Base-by-base conservation (phyloP, 129 eudicot species). In the Erigeron canadensis region DNA sequence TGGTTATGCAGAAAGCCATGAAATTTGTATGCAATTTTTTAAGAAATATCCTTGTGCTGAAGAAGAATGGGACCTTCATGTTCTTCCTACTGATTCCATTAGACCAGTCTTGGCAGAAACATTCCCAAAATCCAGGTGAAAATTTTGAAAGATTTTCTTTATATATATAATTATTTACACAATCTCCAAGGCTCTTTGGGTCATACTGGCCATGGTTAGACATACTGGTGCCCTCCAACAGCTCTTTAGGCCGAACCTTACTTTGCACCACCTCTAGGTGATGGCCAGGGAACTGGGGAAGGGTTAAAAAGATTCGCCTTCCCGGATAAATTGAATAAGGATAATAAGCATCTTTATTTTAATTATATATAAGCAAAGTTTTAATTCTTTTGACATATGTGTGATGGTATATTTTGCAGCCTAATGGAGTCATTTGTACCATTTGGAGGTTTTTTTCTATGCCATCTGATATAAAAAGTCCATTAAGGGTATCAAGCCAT, bases 391-490 rank as follows among this genome's bases (percentile, higher is more conserved):
- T 59, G 22, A 19, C 22, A 65, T 42, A 57, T 75, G 46, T 46
- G 57, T 16, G 34, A 23, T 67, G 56, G 44, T 76, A 9, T 56
- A 42, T 50, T 60, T 77, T 79, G 45, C 95, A 94, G 98, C 72
- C 71, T 94, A 84, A 85, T 85, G 91, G 98, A 88, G 71, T 94
- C 98, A 60, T 94, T 94, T 82, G 97, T 94, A 62, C 98, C 98
- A 28, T 81, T 89, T 77, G 97, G 97, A 65, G 98, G 98, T 7
- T 94, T 94, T 85, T 94, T 73, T 84, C 97, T 21, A 73, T 82
- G 63, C 87, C 98, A 68, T 67, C 88, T 10, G 96, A 80, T 65
- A 74, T 76, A 39, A 85, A 73, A 68, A 82, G 66, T 51, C 77
- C 97, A 65, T 79, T 82, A n/a, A 73, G 74, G 53, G 40, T 70